These are phyloP conservation scores for Citrus hindsii DNA, from an alignment of 345 rosid species.

Conservation along the genomic window DNA sequence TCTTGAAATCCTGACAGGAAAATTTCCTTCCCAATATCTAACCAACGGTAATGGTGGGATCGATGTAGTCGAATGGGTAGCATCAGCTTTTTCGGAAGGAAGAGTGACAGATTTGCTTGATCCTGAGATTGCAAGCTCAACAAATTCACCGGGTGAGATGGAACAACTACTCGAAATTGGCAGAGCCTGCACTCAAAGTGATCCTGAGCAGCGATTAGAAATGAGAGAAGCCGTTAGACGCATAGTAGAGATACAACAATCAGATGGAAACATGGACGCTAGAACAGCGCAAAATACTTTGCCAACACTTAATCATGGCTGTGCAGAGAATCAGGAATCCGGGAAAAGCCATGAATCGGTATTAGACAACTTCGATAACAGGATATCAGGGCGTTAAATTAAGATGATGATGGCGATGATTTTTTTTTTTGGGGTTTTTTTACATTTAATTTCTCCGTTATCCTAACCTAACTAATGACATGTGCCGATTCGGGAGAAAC, in stretches of 20 bases:
- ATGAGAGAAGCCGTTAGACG: slow-evolving; percentile 49
- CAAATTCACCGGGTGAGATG: slow-evolving; percentile 31
- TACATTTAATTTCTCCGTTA: slow-evolving; percentile 1
- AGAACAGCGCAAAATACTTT: slow-evolving; percentile 19
- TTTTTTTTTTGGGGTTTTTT: neutral
- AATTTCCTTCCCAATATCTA: slow-evolving; percentile 60
- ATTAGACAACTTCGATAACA: neutral
- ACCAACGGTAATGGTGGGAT: slow-evolving; percentile 47
- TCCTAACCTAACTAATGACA: neutral
- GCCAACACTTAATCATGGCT: slow-evolving; percentile 28
- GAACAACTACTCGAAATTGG: slow-evolving; percentile 55
- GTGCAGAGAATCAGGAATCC: neutral
- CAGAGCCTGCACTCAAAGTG: slow-evolving; percentile 41
- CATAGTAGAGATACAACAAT: slow-evolving; percentile 37
- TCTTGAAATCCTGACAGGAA: slow-evolving; percentile 70
- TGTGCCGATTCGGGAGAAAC: neutral
- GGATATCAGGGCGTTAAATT: neutral
- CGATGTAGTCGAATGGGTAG: slow-evolving; percentile 52
- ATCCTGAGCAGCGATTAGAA: slow-evolving; percentile 45
- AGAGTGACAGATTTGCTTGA: slow-evolving; percentile 54
- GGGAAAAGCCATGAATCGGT: neutral
- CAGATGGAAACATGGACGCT: slow-evolving; percentile 25
- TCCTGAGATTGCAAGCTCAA: slow-evolving; percentile 45
- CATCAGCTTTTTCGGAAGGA: slow-evolving; percentile 40
- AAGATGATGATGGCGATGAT: neutral